Conservation (phyloP, 2,329 filamentous ascomycete genomes). For the Aspergillus hiratsukae region DNA sequence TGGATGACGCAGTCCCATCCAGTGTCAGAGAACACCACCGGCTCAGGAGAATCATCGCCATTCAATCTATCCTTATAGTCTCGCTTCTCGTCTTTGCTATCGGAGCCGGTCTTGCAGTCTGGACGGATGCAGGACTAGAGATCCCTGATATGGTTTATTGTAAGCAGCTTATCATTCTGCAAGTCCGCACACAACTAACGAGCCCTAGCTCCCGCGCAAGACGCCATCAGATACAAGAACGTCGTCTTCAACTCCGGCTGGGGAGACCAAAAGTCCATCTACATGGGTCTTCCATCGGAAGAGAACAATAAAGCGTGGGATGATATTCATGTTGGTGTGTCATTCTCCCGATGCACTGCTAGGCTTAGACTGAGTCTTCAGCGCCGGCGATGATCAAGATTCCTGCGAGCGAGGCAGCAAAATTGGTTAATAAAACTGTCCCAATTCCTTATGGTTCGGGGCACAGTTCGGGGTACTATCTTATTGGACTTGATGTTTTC, state of each 20-base stretch:
- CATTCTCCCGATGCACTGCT: too few species aligned
- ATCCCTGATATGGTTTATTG: neutral
- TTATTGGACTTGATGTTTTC: slow-evolving; percentile 11
- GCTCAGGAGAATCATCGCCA: too few species aligned
- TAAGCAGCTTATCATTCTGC: neutral
- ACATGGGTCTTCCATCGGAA: slow-evolving; percentile 7
- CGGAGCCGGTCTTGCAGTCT: too few species aligned
- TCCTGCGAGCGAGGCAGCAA: slow-evolving; percentile 1
- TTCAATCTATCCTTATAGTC: too few species aligned
- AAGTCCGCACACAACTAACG: too few species aligned
- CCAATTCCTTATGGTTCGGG: slow-evolving; percentile 8
- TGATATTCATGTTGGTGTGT: slow-evolving; percentile 6
- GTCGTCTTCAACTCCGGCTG: slow-evolving; percentile 6
- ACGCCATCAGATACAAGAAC: slow-evolving; percentile 7
- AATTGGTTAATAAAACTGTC: slow-evolving; percentile 10
- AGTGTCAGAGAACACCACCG: too few species aligned
- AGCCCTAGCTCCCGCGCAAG: slow-evolving; percentile 8
- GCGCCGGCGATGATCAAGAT: slow-evolving; percentile 7
- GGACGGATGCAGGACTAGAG: too few species aligned
- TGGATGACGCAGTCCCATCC: too few species aligned
- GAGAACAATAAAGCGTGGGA: slow-evolving; percentile 9
- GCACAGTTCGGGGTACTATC: slow-evolving; percentile 7
- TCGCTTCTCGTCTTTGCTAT: too few species aligned
- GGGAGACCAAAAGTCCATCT: neutral
- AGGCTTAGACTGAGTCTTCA: neutral